Conservation (phyloP, 805 yeast genomes). For the Starmerella bombi region DNA sequence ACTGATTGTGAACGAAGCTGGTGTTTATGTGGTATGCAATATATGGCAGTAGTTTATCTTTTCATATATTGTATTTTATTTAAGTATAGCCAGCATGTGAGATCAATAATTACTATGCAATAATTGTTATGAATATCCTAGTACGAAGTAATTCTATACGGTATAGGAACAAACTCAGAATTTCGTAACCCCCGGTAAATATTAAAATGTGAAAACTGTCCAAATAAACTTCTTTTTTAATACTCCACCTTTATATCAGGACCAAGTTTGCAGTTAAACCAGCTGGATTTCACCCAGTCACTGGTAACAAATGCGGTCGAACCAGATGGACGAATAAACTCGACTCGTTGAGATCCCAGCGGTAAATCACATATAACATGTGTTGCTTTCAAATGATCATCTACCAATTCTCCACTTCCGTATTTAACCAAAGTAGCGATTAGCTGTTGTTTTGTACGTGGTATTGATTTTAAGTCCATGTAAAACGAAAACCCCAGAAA, state of each 20-base stretch:
- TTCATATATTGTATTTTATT: too few relatives aligned
- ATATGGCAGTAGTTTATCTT: too few relatives aligned
- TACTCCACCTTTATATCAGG: neutral
- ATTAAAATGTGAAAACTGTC: too few relatives aligned
- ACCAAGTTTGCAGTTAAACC: constrained; percentile 25
- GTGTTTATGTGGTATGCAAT: too few relatives aligned
- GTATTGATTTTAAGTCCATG: constrained; percentile 2
- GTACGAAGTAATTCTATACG: too few relatives aligned
- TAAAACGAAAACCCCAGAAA: neutral
- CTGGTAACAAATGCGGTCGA: constrained; percentile 27
- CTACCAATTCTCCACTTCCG: constrained; percentile 32
- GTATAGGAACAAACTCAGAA: too few relatives aligned
- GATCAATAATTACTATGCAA: too few relatives aligned
- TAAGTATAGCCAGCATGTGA: too few relatives aligned
- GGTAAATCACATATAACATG: constrained; percentile 6
- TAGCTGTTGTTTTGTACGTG: neutral
- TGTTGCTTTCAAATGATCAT: constrained; percentile 10
- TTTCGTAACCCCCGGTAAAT: too few relatives aligned
- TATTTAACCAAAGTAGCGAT: constrained; percentile 3
- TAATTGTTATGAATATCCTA: too few relatives aligned
- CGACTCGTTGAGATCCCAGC: neutral
- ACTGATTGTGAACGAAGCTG: too few relatives aligned
- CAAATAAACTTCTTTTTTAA: too few relatives aligned
- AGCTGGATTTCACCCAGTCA: constrained; percentile 30
- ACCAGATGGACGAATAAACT: neutral